Evolutionary conservation across 2,329 filamentous ascomycete genomes (phyloP), one percentile per base, ranked within the genome.

Genomic region (Monilinia fructigena): DNA sequence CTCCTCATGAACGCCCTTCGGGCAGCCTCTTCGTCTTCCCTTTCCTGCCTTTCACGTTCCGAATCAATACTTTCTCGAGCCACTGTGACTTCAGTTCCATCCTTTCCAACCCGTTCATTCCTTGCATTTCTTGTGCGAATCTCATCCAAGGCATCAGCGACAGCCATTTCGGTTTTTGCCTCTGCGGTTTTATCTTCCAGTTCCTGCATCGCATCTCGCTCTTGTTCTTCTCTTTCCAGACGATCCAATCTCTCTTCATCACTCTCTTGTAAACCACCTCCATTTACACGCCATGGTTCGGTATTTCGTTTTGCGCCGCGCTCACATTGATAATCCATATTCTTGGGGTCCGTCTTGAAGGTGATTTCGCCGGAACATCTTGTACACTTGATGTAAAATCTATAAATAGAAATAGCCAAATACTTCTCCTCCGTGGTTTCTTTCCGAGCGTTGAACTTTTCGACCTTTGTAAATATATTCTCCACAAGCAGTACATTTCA

Each of bases 381-480:
- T 45, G 93, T 96, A 79, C 94, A 97, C 10, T 92, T 85, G 74
- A 94, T 96, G 79, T 93, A 95, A 82, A 98, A 97, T 40, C 90
- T 86, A 79, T 89, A 95, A 70, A 96, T 93, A 68, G 92, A 86
- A 69, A 98, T 96, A 60, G 86, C 86, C 56, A 97, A 86, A 80
- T 99, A 99, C 72, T 89, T 91, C 74, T 97, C 91, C 26, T 95
- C 90, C 0, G 92, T 92, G 0, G 91, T 97, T 76, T 97, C 93
- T 76, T 99, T 99, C 47, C 92, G 85, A 3, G 92, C 90, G 79
- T 98, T 98, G 84, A 98, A 98, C 75, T 97, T 98, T 98, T 68
- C 93, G 87, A 0, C 93, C 93, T 73, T 92, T 92, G 82, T 96
- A 94, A 75, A 96, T 95, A 80, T 89, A 97, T 79, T 96, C 91